Evolutionary conservation across 139 green algal species (phyloP), one percentile per base, ranked within the genome.

Genomic region (Diplosphaera chodatii): DNA sequence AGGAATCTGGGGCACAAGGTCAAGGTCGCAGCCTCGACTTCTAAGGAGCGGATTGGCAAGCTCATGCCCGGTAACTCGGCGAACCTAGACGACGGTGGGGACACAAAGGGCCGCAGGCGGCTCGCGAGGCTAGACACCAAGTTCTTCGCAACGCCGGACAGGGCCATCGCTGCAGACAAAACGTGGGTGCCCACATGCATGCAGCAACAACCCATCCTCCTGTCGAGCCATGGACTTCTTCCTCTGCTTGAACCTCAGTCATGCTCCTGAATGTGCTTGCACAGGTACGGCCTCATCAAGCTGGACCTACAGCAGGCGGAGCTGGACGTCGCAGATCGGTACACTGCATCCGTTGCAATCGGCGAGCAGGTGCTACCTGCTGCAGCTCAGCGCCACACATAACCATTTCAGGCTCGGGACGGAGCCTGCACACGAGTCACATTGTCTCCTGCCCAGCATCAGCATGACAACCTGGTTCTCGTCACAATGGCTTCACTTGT

Each of bases 271-370:
- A n/a, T n/a, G n/a, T n/a, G n/a, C n/a, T n/a, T 25, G 16, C 25
- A 40, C 55, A 74, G 29, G 4, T 74, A 74, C 55, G 69, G 69
- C 21, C 31, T 74, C 32, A 74, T 74, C 30, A 74, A 74, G 55
- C 27, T 74, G 1, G 64, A 40, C 1, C 10, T 74, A n/a, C 69
- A 74, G 13, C 55, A 74, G 64, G 69, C 69, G 22, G 64, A 67
- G 37, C 32, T 74, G 18, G 32, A 55, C 15, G 28, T 25, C 18
- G 30, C 40, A 29, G 29, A 74, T 25, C 64, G 69, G 21, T 74
- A 74, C 32, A 40, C 25, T 33, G 69, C 69, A 22, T 55, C 64
- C 15, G 69, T 74, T 20, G 64, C 69, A 5, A 74, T 74, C 4
- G 69, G 69, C 55, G 48, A 56, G 48, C 69, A 74, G 55, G 69